Evolutionary conservation across 768 basidiomycete species (phyloP).

Genomic region (Pholiota conissans): DNA sequence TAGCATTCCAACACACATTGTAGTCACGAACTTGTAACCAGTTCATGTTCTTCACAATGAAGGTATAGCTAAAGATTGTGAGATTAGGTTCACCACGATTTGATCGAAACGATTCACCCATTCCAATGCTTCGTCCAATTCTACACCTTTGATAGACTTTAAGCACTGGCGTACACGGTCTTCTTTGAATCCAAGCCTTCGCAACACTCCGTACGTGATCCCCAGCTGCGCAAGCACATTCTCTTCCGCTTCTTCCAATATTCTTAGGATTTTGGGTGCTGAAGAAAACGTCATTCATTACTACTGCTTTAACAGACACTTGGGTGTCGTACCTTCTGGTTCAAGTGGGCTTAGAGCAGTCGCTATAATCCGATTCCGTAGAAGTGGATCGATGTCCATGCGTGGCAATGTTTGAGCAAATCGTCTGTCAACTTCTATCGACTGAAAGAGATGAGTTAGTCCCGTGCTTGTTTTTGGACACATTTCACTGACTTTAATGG

Average conservation of each 20-base stretch:
- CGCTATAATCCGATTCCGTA: constrained; percentile 61
- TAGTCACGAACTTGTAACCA: constrained; percentile 24
- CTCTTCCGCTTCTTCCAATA: constrained; percentile 62
- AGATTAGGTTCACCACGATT: background rate
- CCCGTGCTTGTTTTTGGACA: background rate
- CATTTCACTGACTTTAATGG: constrained; percentile 32
- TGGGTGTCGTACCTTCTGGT: constrained; percentile 15
- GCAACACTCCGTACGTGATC: constrained; percentile 77
- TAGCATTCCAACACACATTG: background rate
- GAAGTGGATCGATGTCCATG: constrained; percentile 59
- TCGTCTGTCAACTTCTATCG: constrained; percentile 80
- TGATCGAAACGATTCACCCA: constrained; percentile 57
- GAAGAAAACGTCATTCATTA: background rate
- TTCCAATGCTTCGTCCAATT: constrained; percentile 86
- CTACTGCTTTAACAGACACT: too few relatives aligned
- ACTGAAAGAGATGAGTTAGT: constrained; percentile 37
- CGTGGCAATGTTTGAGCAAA: constrained; percentile 61
- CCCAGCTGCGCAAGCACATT: constrained; percentile 71
- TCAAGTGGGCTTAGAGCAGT: constrained; percentile 32
- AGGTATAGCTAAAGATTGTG: constrained; percentile 53
- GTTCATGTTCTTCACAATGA: constrained; percentile 62
- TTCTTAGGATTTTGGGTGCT: constrained; percentile 28
- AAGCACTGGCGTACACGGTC: constrained; percentile 73
- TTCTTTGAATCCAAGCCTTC: constrained; percentile 75
- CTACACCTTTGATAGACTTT: constrained; percentile 56